Evolutionary conservation across 441 rosid genomes (phyloP).

Genomic region (Corymbia citriodora): DNA sequence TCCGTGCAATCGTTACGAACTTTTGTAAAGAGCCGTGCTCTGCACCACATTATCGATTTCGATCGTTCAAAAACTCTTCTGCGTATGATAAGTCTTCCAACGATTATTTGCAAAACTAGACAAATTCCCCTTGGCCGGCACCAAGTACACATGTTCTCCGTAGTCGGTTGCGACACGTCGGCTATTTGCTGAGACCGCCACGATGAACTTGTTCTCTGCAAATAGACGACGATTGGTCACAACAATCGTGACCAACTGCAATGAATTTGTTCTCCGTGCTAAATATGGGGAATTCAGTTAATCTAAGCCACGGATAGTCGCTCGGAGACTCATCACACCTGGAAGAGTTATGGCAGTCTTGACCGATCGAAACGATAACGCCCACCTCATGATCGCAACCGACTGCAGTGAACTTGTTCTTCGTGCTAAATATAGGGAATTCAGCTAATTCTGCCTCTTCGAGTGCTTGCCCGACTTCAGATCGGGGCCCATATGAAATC

Average conservation of each 20-base stretch:
- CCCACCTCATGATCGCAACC: background rate
- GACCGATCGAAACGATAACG: background rate
- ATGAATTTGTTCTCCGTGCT: background rate
- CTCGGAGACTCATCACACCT: background rate
- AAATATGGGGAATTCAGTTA: background rate
- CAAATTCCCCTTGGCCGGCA: background rate
- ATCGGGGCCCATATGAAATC: too few species aligned
- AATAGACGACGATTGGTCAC: background rate
- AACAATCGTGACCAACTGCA: background rate
- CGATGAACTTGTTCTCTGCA: background rate
- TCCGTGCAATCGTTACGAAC: too few species aligned
- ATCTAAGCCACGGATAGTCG: background rate
- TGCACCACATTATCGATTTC: too few species aligned
- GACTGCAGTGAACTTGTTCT: too few species aligned
- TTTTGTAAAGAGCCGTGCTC: too few species aligned
- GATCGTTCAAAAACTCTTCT: background rate
- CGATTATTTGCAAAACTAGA: accelerated
- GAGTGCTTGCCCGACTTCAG: too few species aligned
- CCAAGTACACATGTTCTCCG: background rate
- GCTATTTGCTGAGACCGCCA: background rate
- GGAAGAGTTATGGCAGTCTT: background rate
- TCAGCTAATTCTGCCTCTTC: background rate
- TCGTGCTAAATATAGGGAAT: too few species aligned
- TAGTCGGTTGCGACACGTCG: too few species aligned
- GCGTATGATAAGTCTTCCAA: background rate